Evolutionary conservation across 345 rosid species (phyloP).

Genomic region (Aquilaria sinensis): DNA sequence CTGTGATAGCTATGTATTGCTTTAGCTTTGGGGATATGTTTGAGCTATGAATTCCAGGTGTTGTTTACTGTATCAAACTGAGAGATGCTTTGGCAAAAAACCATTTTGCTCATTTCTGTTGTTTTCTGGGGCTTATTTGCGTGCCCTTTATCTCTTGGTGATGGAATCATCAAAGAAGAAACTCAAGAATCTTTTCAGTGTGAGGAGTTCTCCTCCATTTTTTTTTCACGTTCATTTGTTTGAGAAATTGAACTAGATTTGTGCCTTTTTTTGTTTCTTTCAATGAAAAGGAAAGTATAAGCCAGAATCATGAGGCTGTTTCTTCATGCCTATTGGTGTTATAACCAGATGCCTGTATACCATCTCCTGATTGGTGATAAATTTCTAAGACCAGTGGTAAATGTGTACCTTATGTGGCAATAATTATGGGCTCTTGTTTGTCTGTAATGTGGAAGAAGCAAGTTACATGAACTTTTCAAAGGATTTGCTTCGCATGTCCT

Average conservation of each 20-base stretch:
- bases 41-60: conserved; percentile 26
- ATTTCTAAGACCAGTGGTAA: no score
- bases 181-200: conserved; percentile 28
- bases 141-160: conserved; percentile 7
- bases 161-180: conserved; percentile 32
- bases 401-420: no score
- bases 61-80: conserved; percentile 19
- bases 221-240: conserved; percentile 5
- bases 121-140: conserved; percentile 30
- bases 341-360: no score
- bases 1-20: conserved; percentile 3
- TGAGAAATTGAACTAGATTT: neutral
- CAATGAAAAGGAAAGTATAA: no score
- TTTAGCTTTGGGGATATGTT: conserved; percentile 13
- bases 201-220: conserved; percentile 18
- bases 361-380: no score
- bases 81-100: conserved; percentile 27
- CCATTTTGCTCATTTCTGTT: conserved; percentile 24
- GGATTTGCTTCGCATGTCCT: no score
- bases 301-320: no score
- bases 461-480: no score
- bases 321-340: no score
- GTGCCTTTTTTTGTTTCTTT: no score
- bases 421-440: no score
- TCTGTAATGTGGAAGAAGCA: no score